Conservation (phyloP, 305 asterid genomes). For the Lippia alba region DNA sequence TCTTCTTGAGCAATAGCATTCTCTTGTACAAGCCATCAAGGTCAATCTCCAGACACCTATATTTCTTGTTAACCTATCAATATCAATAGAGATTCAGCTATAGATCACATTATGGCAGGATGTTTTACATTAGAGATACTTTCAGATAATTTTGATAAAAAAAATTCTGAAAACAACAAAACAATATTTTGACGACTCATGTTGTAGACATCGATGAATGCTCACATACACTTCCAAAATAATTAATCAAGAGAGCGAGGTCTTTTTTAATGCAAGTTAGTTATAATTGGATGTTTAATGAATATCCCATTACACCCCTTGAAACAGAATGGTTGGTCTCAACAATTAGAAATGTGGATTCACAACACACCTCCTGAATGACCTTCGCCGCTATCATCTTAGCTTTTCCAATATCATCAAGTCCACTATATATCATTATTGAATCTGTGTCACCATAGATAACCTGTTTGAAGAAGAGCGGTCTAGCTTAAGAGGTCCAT, state of each 20-base stretch:
- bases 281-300: slow-evolving; percentile 20
- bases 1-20: slow-evolving; percentile 96
- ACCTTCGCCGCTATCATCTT: slow-evolving; percentile 83
- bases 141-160: slow-evolving; percentile 13
- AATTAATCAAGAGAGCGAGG: slow-evolving; percentile 22
- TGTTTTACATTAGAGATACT: slow-evolving; percentile 6
- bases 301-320: slow-evolving; percentile 19
- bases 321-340: slow-evolving; percentile 22
- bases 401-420: slow-evolving; percentile 89
- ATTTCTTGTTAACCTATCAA: slow-evolving; percentile 92
- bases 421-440: slow-evolving; percentile 94
- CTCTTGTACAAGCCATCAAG: slow-evolving; percentile 97
- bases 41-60: slow-evolving; percentile 94
- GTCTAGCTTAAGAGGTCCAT: slow-evolving; percentile 31
- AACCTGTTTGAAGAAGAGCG: slow-evolving; percentile 61
- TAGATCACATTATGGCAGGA: slow-evolving; percentile 22
- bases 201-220: slow-evolving; percentile 17
- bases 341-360: slow-evolving; percentile 29
- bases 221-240: slow-evolving; percentile 26
- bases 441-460: slow-evolving; percentile 99
- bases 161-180: background rate
- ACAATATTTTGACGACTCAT: slow-evolving; percentile 28
- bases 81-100: slow-evolving; percentile 15
- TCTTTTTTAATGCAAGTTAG: slow-evolving; percentile 17
- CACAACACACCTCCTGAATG: slow-evolving; percentile 79